Base-by-base conservation (phyloP, 2,329 filamentous ascomycete genomes). In the Xylaria sp. region DNA sequence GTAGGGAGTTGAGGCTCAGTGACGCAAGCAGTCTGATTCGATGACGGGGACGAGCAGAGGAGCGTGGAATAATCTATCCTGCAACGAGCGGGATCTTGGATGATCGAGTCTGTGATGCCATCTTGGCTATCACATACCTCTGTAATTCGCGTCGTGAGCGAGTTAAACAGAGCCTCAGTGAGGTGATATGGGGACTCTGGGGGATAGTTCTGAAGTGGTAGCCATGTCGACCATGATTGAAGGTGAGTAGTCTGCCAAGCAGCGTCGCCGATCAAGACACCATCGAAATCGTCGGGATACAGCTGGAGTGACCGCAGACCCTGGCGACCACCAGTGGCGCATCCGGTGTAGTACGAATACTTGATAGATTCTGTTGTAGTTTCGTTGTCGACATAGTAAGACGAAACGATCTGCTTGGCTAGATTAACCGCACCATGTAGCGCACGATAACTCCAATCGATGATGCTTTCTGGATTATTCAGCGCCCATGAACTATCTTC, bases 241-340 rank as follows among this genome's bases (percentile, higher is more conserved):
- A 67, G 56, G 39, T 70, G 72, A 52, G 66, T 69, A 12, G 61
- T 65, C 58, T 70, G 69, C 70, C 73, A 72, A 5, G 83, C 82
- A 60, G 78, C 73, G 52, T 60, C 72, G 5, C 82, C 83, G 13
- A 83, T 82, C 23, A 86, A 71, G n/a, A 85, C 80, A n/a, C 84
- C 85, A 65, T 86, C 83, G 59, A 86, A 81, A 72, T 83, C 81
- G 55, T 81, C 77, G 1, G 81, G 76, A 2, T 80, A 78, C 13
- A 80, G 79, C 20, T 77, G 77, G 0, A 82, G 81, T 15, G 82
- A 76, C 58, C 84, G 83, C 18, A 86, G 75, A 18, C 85, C 85
- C 75, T 88, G 85, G 2, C 85, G 78, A 1, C 86, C 86, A 28
- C 86, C 3, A 15, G 84, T 86, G 0, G 83, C 86, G 72, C 85